These are phyloP conservation scores for Kodamaea leandrae DNA, from an alignment of 805 yeast genomes.

Conservation along the genomic window DNA sequence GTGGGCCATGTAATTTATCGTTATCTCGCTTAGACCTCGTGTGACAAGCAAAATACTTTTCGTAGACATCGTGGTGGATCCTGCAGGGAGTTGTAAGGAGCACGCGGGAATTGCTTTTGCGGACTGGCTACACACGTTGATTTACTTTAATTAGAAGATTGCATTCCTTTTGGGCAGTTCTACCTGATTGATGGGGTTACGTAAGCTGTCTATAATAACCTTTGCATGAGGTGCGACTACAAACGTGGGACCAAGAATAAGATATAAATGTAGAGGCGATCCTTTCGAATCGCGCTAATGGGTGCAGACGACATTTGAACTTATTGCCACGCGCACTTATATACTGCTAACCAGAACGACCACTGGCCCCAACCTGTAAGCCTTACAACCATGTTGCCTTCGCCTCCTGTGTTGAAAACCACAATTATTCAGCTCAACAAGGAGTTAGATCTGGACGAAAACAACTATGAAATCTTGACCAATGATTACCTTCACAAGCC, in stretches of 20 bases:
- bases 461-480: constrained; percentile 42
- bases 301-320: not conserved
- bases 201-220: not conserved
- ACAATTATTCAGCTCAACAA: constrained; percentile 45
- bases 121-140: constrained; percentile 11
- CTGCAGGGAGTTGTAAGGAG: not conserved
- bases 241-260: constrained; percentile 10
- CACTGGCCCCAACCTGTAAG: not conserved
- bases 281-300: not conserved
- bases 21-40: constrained; percentile 6
- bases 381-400: constrained; percentile 21
- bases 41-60: constrained; percentile 7
- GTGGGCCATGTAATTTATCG: constrained; percentile 3
- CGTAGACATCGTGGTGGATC: not conserved
- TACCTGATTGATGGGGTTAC: not conserved
- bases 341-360: not conserved
- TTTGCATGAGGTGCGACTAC: constrained; percentile 1
- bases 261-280: constrained; percentile 1
- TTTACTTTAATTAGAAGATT: constrained; percentile 8
- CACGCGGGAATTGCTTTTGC: not conserved
- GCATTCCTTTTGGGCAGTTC: constrained; percentile 1
- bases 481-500: constrained; percentile 28
- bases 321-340: not conserved
- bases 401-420: constrained; percentile 43
- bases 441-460: constrained; percentile 41